A percentile compares a stretch with the other conserved stretches of the same genome.
Evolutionary conservation across 2,329 filamentous ascomycete genomes (phyloP).

Genomic region (Stenocarpella maydis): DNA sequence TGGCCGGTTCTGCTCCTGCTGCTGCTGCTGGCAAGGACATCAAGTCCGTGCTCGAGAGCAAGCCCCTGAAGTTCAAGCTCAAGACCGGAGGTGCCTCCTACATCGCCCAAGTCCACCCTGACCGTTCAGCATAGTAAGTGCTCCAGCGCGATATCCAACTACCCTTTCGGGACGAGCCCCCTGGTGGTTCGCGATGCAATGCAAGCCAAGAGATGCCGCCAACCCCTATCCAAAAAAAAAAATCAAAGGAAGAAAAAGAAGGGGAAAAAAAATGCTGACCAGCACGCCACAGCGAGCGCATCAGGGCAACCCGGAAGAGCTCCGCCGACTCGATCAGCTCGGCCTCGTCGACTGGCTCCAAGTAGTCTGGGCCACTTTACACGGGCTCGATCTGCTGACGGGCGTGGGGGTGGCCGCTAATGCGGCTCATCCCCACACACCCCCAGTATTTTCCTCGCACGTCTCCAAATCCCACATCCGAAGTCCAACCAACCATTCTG

Average conservation of each 20-base stretch:
- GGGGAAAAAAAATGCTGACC: neutral
- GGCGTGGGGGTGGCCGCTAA: conserved; percentile 15
- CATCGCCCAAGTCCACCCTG: conserved; percentile 51
- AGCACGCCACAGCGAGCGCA: conserved; percentile 32
- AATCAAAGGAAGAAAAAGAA: no score
- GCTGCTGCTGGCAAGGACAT: conserved; percentile 29
- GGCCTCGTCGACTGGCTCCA: conserved; percentile 35
- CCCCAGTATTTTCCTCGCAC: conserved; percentile 3
- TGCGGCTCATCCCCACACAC: conserved; percentile 8
- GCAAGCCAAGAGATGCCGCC: conserved; percentile 15
- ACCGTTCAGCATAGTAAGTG: conserved; percentile 54
- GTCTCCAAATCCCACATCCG: conserved; percentile 4
- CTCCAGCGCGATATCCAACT: neutral
- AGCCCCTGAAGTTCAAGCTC: conserved; percentile 55
- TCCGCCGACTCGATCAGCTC: conserved; percentile 35
- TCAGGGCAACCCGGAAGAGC: conserved; percentile 33
- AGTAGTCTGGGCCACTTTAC: no score
- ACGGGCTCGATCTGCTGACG: no score
- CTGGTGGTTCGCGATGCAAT: conserved; percentile 11
- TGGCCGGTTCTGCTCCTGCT: conserved; percentile 31
- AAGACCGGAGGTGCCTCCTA: conserved; percentile 50
- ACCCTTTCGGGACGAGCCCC: neutral
- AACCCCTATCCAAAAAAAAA: neutral
- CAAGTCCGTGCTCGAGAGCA: conserved; percentile 47
- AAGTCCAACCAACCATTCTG: neutral